Base-by-base conservation (phyloP, 2,329 filamentous ascomycete species). In the Allantophomopsis lycopodina region DNA sequence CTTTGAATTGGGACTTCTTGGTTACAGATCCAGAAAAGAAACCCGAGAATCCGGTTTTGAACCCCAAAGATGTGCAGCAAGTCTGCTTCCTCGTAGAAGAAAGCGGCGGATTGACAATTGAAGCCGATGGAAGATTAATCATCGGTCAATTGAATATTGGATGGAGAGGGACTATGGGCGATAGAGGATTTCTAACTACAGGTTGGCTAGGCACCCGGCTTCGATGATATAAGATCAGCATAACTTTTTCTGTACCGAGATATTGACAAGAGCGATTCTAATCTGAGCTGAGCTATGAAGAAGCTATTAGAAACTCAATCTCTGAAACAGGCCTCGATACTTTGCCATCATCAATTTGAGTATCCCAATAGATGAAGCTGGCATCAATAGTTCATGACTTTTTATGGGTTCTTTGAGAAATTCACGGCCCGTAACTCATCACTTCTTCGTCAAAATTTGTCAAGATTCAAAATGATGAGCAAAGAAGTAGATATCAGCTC, bases 101-200 rank as follows among this genome's bases (percentile, higher is more conserved):
- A 36, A 32, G 42, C 3, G 58, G 53, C 2, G 48, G 49, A 16
- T 50, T 38, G 16, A 55, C 45, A 33, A 62, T 63, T 39, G 60
- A 58, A 4, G 55, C 58, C n/a, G 77, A 80, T 44, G 71, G 70
- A 37, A 64, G 74, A 46, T 64, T 83, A 31, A 65, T 79, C 15
- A 76, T 96, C 54, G 89, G 88, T 5, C 78, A 91, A 46, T 60
- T 96, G 48, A 80, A 79, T 34, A 83, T 96, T 43, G 81, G 85
- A 40, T 98, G 91, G 91, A 72, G 84, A 46, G 82, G 83, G 31
- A 75, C 83, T 45, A 88, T 95, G 81, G 91, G 91, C 1, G 91
- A 89, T 60, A 73, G 76, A 50, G 91, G 91, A 1, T 88, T 78
- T 50, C 64, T 98, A 55, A 86, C 80, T 35, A 98, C 91, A 6